A percentile compares a stretch with the other conserved stretches of the same genome.
Conservation (phyloP, 2,329 filamentous ascomycete species). For the Diaporthe capsici region DNA sequence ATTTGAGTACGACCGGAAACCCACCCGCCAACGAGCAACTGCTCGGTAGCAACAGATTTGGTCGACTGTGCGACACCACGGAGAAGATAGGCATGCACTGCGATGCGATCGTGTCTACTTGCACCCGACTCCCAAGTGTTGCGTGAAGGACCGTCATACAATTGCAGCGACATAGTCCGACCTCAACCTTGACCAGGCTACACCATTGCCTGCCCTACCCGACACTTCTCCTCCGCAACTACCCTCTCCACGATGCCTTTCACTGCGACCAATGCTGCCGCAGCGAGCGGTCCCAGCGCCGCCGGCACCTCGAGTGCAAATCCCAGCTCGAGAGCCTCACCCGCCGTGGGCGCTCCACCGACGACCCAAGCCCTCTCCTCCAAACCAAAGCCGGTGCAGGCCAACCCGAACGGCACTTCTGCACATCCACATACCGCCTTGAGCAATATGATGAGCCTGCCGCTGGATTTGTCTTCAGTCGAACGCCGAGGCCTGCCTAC, state of each 20-base stretch:
- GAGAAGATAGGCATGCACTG: constrained; percentile 37
- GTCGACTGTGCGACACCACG: not conserved
- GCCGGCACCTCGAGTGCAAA: constrained; percentile 57
- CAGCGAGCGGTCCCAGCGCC: constrained; percentile 49
- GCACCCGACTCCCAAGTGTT: constrained; percentile 39
- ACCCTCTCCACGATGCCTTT: constrained; percentile 54
- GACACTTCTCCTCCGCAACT: constrained; percentile 2
- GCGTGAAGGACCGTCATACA: constrained; percentile 39
- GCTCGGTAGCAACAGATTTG: not conserved
- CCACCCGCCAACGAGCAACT: constrained; percentile 1
- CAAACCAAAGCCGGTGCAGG: constrained; percentile 65
- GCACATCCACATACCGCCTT: constrained; percentile 65
- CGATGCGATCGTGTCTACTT: constrained; percentile 42
- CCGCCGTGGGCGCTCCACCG: constrained; percentile 55
- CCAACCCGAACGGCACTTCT: constrained; percentile 65
- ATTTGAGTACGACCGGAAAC: not conserved
- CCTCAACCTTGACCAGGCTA: constrained; percentile 31
- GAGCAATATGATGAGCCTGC: constrained; percentile 69
- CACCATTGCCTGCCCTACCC: not conserved
- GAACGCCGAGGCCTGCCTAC: constrained; percentile 90
- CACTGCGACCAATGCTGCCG: constrained; percentile 55
- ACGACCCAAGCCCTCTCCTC: constrained; percentile 51
- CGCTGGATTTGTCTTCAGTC: constrained; percentile 89
- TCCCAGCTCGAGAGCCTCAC: constrained; percentile 67
- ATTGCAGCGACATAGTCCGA: constrained; percentile 25